Conservation (phyloP, 2,329 filamentous ascomycete species). For the Botrytis fragariae region DNA sequence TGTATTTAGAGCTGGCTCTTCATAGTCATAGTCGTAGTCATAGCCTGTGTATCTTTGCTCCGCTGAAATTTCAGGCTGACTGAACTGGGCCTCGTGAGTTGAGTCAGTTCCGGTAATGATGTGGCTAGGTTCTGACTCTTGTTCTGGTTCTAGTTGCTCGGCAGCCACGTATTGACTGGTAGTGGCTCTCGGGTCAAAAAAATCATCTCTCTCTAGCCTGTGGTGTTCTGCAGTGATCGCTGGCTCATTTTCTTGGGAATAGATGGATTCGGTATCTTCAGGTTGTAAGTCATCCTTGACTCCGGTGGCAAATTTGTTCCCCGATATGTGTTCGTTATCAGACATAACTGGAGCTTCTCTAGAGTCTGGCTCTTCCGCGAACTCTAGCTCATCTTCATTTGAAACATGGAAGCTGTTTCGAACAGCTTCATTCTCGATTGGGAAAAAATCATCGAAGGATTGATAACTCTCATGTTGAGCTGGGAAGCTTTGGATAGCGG, state of each 20-base stretch:
- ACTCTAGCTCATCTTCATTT: background rate
- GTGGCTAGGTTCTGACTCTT: background rate
- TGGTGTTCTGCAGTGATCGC: background rate
- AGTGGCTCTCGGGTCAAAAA: too few relatives aligned
- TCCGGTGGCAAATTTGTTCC: too few relatives aligned
- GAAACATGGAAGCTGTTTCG: background rate
- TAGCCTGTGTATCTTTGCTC: background rate
- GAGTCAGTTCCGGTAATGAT: fast-evolving
- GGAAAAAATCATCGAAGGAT: background rate
- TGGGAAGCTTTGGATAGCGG: background rate
- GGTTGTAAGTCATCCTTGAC: background rate
- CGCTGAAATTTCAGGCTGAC: background rate
- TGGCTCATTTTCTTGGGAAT: background rate
- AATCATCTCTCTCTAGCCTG: background rate
- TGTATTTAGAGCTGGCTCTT: background rate
- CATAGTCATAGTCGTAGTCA: background rate
- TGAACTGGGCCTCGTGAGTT: background rate
- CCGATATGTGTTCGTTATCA: background rate
- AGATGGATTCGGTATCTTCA: background rate
- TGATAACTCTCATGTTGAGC: background rate
- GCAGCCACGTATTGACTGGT: background rate
- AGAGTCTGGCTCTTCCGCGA: fast-evolving
- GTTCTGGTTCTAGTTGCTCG: background rate
- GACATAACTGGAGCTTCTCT: background rate
- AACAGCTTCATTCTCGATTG: background rate